Base-by-base conservation (phyloP, 2,329 filamentous ascomycete genomes). In the Leptographium galeiforme region DNA sequence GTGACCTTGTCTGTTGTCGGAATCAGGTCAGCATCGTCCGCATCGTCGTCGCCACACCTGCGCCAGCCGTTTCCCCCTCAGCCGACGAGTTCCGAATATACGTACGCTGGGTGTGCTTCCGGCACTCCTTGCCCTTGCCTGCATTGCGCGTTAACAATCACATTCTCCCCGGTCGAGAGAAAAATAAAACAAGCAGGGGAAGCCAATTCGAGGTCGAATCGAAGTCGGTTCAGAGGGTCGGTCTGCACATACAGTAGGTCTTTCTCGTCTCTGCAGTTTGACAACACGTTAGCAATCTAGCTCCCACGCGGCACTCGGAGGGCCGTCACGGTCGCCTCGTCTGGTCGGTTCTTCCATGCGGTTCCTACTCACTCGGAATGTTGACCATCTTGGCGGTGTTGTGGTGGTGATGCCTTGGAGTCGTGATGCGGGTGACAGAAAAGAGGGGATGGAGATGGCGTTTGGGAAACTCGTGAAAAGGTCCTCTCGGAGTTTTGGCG, bases 121-220 rank as follows among this genome's bases (percentile, higher is more conserved):
- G 76, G 84, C 87, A 90, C 67, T 85, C 79, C 77, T 82, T 87
- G 77, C 83, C 83, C 58, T 60, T 60, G 58, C 79, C 89, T 89
- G 84, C 85, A 89, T 18, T 25, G 38, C 47, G 38, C 34, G 57
- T 57, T 55, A 58, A 56, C 51, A 55, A 50, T 36, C 14, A 49
- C 18, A 34, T 43, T 39, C 33, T 32, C 39, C 6, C 18, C 1
- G 36, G 18, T 25, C 19, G 13, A 5, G 19, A 40, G 14, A 36
- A 39, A 48, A 39, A 39, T 11, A 34, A 16, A 16, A 10, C 14
- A 36, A 47, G 19, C 34, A 36, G 11, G 25, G 25, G 25, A 25
- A 25, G 46, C 45, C 45, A 48, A 48, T 48, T 33, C 14, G n/a
- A 36, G 12, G 18, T 48, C 32, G 34, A 19, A 25, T 38, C 32